Conservation (phyloP, 805 yeast genomes). For the Cyberlindnera subsufficiens region DNA sequence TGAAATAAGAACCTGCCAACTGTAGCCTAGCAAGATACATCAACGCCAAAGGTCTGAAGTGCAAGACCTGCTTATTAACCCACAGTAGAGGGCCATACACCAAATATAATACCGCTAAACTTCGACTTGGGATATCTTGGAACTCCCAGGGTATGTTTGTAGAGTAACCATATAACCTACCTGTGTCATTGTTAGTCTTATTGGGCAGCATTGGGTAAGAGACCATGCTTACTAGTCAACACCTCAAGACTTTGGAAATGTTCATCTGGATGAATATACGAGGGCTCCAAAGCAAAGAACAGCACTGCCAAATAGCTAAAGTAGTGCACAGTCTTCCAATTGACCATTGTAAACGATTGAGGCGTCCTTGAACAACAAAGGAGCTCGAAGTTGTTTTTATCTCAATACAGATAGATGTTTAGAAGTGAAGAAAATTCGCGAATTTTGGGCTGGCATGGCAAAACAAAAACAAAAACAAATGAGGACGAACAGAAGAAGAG, state of each 20-base stretch:
- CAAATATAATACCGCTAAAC: slow-evolving; percentile 61
- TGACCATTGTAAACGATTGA: slow-evolving; percentile 1
- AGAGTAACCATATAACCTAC: slow-evolving; percentile 35
- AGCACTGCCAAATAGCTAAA: slow-evolving; percentile 28
- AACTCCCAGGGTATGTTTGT: slow-evolving; percentile 82
- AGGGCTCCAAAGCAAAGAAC: slow-evolving; percentile 56
- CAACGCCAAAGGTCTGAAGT: slow-evolving; percentile 40
- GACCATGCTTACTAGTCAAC: slow-evolving; percentile 33
- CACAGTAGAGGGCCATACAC: slow-evolving; percentile 63
- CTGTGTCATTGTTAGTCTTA: slow-evolving; percentile 8
- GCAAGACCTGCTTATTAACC: slow-evolving; percentile 26
- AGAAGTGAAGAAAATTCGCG: too few relatives aligned
- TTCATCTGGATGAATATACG: slow-evolving; percentile 97
- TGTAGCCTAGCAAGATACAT: slow-evolving; percentile 51
- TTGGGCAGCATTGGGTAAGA: background rate
- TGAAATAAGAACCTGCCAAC: slow-evolving; percentile 31
- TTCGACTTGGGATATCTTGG: slow-evolving; percentile 52
- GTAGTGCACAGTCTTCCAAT: slow-evolving; percentile 19
- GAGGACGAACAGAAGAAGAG: too few relatives aligned
- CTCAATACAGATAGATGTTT: too few relatives aligned
- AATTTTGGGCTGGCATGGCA: too few relatives aligned
- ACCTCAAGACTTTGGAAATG: slow-evolving; percentile 90
- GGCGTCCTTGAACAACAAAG: too few relatives aligned
- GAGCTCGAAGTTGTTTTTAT: too few relatives aligned
- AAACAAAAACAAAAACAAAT: too few relatives aligned